Conservation (phyloP, 345 rosid genomes). For the Excoecaria cochinchinensis region DNA sequence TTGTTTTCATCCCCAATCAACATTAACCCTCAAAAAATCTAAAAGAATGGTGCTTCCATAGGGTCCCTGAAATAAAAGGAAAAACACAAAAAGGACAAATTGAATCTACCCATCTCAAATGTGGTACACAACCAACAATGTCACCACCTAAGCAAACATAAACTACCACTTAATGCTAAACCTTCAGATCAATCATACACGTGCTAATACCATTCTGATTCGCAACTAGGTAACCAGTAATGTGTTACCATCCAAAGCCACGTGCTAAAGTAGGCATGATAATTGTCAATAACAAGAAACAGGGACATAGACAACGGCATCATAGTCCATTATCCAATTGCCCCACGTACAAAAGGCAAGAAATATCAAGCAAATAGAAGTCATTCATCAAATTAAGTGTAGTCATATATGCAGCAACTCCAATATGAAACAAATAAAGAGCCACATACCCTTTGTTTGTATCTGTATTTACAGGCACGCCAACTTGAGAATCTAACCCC, state of each 20-base stretch:
- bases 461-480: conserved; percentile 28
- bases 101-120: background rate
- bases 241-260: background rate
- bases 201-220: background rate
- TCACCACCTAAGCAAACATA: background rate
- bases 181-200: background rate
- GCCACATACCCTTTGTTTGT: conserved; percentile 36
- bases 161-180: background rate
- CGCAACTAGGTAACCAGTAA: too few relatives aligned
- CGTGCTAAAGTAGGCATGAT: background rate
- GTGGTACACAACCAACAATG: background rate
- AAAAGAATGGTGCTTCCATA: background rate
- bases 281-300: background rate
- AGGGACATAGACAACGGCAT: background rate
- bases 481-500: conserved; percentile 33
- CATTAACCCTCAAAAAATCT: background rate
- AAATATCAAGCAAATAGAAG: background rate
- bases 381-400: background rate
- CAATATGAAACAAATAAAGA: background rate
- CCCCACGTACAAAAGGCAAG: background rate
- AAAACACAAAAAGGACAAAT: background rate
- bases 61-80: background rate
- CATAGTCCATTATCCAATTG: background rate
- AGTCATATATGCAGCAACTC: too few relatives aligned
- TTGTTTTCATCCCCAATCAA: background rate